Evolutionary conservation across 495 filamentous ascomycete genomes (phyloP), one percentile per base, ranked within the genome.

Genomic region (Umbilicaria muhlenbergii): DNA sequence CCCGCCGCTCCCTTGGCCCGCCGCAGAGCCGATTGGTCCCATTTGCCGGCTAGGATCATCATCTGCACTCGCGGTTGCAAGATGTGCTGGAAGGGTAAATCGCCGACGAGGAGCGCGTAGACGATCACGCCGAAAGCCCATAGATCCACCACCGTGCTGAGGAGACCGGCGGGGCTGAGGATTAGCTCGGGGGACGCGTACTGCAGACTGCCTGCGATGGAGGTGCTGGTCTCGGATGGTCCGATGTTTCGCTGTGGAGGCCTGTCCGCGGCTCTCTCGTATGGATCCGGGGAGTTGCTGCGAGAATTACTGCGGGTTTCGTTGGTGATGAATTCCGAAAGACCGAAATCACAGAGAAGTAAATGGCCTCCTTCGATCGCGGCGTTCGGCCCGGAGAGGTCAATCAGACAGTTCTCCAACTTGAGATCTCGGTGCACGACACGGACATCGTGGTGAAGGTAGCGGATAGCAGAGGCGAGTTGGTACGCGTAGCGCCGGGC

Each of bases 341-440:
- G 77, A 33, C 81, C 81, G 50, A 86, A 86, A 50, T 86, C 81
- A 50, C 80, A 83, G 8, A 86, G 67, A 1, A 79, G 68, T 10
- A 86, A 55, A 19, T 72, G 73, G 3, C 77, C 78, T 13, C 68
- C 71, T 46, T 76, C 71, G 1, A 55, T 45, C 1, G 52, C 47
- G 5, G 67, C 60, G 36, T 67, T 54, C 0, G 74, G 69, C 12
- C 47, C 55, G n/a, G 64, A 59, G 49, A 66, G 60, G 48, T 85
- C 79, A 18, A 86, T 52, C 10, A 86, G 68, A 48, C 81, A 86
- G 49, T 86, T 86, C 55, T 86, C 81, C 6, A 85, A 69, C 59
- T 86, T 86, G 53, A 86, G 74, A 52, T 86, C 81, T 28, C 81
- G 65, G 52, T 86, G 81, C 8, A 83, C 75, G 34, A 86, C 69